Evolutionary conservation across 352 stramenopile species (phyloP).

Genomic region (Phytophthora uliginosa): DNA sequence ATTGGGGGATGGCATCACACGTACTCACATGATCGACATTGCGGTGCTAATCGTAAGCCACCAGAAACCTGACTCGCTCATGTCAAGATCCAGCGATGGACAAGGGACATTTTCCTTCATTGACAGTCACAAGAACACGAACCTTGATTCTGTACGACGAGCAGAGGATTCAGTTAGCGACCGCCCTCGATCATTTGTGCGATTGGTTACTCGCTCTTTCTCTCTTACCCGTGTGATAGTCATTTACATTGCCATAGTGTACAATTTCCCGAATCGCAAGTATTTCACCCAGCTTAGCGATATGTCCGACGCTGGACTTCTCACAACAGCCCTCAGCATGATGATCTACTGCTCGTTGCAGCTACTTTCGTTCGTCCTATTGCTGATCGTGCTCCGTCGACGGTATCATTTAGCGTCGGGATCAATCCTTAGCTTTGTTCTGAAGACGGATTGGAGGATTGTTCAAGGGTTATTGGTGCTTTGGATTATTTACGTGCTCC

Average conservation of each 20-base stretch:
- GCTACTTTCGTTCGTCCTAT: background rate
- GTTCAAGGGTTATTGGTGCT: background rate
- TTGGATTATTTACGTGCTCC: background rate
- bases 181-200: background rate
- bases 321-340: background rate
- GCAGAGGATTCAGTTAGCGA: background rate
- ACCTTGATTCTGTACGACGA: background rate
- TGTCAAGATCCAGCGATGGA: background rate
- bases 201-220: background rate
- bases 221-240: background rate
- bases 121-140: background rate
- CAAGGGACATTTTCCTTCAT: background rate
- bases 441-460: background rate
- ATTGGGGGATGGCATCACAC: background rate
- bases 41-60: background rate
- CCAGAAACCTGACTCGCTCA: background rate
- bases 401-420: background rate
- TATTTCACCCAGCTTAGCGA: background rate
- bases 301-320: background rate
- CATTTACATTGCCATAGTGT: background rate
- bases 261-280: conserved; percentile 2
- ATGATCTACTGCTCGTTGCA: background rate
- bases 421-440: background rate
- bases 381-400: background rate
- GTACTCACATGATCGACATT: background rate